Percentiles rank a stretch among this genome's conserved stretches.
Evolutionary conservation across 192 early-diverging fungal genomes (phyloP).

Genomic region (Dissophora ornata): DNA sequence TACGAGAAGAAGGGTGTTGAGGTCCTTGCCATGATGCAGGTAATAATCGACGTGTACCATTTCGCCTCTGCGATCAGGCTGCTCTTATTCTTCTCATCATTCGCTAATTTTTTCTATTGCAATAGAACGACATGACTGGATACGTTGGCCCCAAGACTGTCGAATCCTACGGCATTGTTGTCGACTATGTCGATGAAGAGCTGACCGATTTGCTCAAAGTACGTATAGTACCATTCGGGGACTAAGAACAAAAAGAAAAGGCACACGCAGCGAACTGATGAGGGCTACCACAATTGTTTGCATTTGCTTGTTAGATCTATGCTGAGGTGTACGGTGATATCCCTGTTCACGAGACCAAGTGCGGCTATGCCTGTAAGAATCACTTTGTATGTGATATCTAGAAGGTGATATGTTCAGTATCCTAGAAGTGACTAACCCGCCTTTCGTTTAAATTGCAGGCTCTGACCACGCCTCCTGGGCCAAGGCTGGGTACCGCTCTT

Average conservation of each 20-base stretch:
- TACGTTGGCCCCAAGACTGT: slow-evolving; percentile 69
- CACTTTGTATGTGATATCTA: background rate
- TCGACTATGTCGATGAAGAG: slow-evolving; percentile 82
- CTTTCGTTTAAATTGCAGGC: slow-evolving; percentile 51
- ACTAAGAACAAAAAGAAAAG: too few species aligned
- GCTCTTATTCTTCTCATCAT: background rate
- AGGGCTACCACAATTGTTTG: too few species aligned
- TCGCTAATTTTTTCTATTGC: background rate
- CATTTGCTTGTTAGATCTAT: slow-evolving; percentile 72
- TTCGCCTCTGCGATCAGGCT: background rate
- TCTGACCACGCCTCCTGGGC: slow-evolving; percentile 95
- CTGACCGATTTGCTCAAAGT: slow-evolving; percentile 63
- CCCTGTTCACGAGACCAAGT: slow-evolving; percentile 76
- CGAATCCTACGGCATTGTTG: slow-evolving; percentile 82
- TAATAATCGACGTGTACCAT: slow-evolving; percentile 34
- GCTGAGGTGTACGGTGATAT: slow-evolving; percentile 75
- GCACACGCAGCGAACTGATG: too few species aligned
- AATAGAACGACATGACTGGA: slow-evolving; percentile 92
- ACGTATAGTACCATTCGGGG: background rate
- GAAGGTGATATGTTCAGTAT: too few species aligned
- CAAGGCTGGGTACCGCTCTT: slow-evolving; percentile 86
- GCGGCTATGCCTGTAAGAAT: slow-evolving; percentile 82
- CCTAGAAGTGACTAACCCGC: too few species aligned
- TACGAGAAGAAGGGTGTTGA: slow-evolving; percentile 69
- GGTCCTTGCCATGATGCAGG: slow-evolving; percentile 85